Evolutionary conservation across 768 basidiomycete genomes (phyloP), one percentile per base, ranked within the genome.

Genomic region (Lyophyllum shimeji): DNA sequence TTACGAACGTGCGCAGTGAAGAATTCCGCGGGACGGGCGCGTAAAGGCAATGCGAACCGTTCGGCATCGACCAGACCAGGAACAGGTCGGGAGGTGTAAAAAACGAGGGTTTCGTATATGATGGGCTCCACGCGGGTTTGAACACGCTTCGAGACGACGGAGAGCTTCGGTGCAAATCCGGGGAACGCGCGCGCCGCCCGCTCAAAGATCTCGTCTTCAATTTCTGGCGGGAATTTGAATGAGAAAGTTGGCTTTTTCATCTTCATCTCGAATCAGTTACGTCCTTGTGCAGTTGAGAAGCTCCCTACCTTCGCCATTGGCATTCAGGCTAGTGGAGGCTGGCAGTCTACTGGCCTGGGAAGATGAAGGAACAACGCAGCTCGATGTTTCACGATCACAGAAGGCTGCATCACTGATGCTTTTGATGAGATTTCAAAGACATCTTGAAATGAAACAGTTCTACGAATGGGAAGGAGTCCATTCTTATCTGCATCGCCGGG

Each of bases 171-270:
- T 5, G 47, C 47, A 11, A 34, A 20, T 6, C 25, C 4, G 4
- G 33, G 33, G n/a, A 12, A 34, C 7, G 31, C 15, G 4, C 34
- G 34, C 15, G 34, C 34, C 15, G 34, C 12, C 9, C 15, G 34
- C 34, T 37, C 34, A n/a, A 49, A 49, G 4, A 49, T 49, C n/a
- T 49, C 47, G 18, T 49, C 47, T 34, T 49, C 47, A 11, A 49
- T 33, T 13, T 49, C 47, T 17, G 47, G 47, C 7, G 8, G 5
- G n/a, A 21, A 37, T 6, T 44, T 24, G 23, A n/a, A 44, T 24
- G 43, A n/a, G n/a, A 37, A 37, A 3, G 34, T 6, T 13, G 34
- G 34, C 6, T 37, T 13, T 37, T 6, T 3, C 3, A 37, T 37
- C 12, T 8, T 8, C 34, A 37, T 13, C 9, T 3, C 3, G 15